These are phyloP conservation scores for Sophora flavescens DNA, from an alignment of 306 rosid genomes.

Conservation along the genomic window DNA sequence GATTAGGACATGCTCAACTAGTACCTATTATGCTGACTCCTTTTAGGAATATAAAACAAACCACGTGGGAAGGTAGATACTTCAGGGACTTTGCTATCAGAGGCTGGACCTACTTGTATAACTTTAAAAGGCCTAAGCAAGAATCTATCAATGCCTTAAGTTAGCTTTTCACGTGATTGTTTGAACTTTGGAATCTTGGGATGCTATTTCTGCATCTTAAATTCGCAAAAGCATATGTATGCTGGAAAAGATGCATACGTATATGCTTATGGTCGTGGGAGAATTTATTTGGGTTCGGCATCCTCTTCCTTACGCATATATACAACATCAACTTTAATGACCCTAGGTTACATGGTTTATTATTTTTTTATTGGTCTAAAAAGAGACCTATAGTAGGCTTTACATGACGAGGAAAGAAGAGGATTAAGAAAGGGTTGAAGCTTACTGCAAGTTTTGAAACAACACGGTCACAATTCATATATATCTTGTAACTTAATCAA, in stretches of 20 bases:
- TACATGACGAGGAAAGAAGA: too few relatives aligned
- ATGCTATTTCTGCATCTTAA: slow-evolving; percentile 48
- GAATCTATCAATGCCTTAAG: slow-evolving; percentile 42
- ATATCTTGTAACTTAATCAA: too few relatives aligned
- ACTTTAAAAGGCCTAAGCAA: slow-evolving; percentile 40
- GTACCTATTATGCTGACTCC: slow-evolving; percentile 39
- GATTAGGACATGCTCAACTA: slow-evolving; percentile 42
- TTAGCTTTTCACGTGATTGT: slow-evolving; percentile 50
- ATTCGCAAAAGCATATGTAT: slow-evolving; percentile 33
- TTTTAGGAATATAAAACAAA: slow-evolving; percentile 47
- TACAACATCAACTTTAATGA: slow-evolving; percentile 1
- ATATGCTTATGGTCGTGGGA: slow-evolving; percentile 40
- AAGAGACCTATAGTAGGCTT: too few relatives aligned
- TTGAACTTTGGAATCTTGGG: slow-evolving; percentile 47
- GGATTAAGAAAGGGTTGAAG: too few relatives aligned
- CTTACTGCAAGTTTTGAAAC: too few relatives aligned
- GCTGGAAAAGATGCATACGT: slow-evolving; percentile 27
- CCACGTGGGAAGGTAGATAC: slow-evolving; percentile 48
- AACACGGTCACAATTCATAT: too few relatives aligned
- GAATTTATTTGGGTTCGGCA: slow-evolving; percentile 38
- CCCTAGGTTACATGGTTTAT: background rate
- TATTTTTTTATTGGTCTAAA: too few relatives aligned
- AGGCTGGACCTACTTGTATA: slow-evolving; percentile 35
- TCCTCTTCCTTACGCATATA: background rate
- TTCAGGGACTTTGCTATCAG: slow-evolving; percentile 26